Percentiles rank a stretch among this genome's conserved stretches.
Conservation (phyloP, 192 early-diverging fungal species). For the Chytriomyces sp. region DNA sequence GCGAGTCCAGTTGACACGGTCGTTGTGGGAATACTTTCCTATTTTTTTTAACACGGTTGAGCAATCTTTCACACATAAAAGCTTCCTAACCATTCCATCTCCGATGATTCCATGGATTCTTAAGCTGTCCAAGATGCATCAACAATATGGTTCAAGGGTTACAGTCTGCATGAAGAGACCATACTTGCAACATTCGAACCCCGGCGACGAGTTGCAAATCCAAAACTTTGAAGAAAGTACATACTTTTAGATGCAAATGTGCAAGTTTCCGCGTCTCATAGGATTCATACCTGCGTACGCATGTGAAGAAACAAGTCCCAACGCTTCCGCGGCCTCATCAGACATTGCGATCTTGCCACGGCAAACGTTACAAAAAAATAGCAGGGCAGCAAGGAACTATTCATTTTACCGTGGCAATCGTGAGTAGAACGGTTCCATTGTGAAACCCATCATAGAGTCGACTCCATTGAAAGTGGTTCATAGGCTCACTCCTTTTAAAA, state of each 20-base stretch:
- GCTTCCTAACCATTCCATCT: conserved; percentile 83
- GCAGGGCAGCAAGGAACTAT: too few relatives aligned
- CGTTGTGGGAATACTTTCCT: conserved; percentile 43
- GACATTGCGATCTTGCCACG: conserved; percentile 62
- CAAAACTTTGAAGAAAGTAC: conserved; percentile 37
- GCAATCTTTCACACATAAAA: conserved; percentile 55
- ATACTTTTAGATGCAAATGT: neutral
- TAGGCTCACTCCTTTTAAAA: conserved; percentile 56
- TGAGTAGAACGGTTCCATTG: conserved; percentile 77
- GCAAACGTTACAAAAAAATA: neutral
- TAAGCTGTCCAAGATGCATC: conserved; percentile 38
- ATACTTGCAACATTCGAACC: conserved; percentile 72
- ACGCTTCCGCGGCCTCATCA: conserved; percentile 62
- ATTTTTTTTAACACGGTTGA: conserved; percentile 17
- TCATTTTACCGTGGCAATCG: conserved; percentile 74
- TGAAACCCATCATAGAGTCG: conserved; percentile 70
- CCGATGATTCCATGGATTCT: conserved; percentile 92
- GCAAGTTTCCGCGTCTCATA: too few relatives aligned
- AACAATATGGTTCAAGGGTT: neutral
- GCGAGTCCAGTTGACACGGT: conserved; percentile 66
- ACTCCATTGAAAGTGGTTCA: conserved; percentile 69
- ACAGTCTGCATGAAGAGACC: neutral
- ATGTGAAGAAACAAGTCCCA: conserved; percentile 87
- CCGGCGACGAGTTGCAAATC: conserved; percentile 68
- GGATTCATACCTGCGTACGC: conserved; percentile 75